Evolutionary conservation across 129 eudicot genomes (phyloP), one percentile per base, ranked within the genome.

Genomic region (Helichrysum umbraculigerum): DNA sequence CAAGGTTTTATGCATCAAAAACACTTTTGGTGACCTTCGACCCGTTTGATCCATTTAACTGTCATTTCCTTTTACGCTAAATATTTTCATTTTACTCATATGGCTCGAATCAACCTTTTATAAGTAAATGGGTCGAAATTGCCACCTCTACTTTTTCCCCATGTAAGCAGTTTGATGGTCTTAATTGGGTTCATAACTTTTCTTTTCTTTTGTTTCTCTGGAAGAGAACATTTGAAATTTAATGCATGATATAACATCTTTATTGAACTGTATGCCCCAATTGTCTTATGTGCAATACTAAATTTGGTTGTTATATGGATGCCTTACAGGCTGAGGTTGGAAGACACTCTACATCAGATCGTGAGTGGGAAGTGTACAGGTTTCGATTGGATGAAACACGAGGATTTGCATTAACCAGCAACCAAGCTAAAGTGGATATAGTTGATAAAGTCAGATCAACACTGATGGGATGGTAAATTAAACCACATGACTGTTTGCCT

Each of bases 361-460:
- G 96, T 14, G 87, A 89, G 81, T 92, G 98, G 98, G 98, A 92
- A 72, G 87, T 92, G 30, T 92, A 92, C 74, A 84, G 91, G 73
- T 92, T 92, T 73, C 93, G 80, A 22, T 78, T 92, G 80, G 89
- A 89, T 64, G 98, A 92, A 21, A 87, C 82, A 60, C 76, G 83
- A 42, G 88, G 81, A 51, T 73, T 68, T 50, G 79, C 84, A 32
- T 67, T 84, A 72, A 77, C 81, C 28, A 87, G 86, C 62, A 78
- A 57, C 17, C 81, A 33, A 67, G 85, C 90, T 30, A 85, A 87
- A 61, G 57, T 62, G 78, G 87, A 84, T 78, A 89, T 92, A 37
- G 93, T 86, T 42, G 89, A 89, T 72, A 81, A 79, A 79, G 98
- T 92, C 29, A 87, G 88, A 72, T 84, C 85, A 76, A 81, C 83